Base-by-base conservation (phyloP, 768 basidiomycete species). In the Erythrobasidium yunnanense region DNA sequence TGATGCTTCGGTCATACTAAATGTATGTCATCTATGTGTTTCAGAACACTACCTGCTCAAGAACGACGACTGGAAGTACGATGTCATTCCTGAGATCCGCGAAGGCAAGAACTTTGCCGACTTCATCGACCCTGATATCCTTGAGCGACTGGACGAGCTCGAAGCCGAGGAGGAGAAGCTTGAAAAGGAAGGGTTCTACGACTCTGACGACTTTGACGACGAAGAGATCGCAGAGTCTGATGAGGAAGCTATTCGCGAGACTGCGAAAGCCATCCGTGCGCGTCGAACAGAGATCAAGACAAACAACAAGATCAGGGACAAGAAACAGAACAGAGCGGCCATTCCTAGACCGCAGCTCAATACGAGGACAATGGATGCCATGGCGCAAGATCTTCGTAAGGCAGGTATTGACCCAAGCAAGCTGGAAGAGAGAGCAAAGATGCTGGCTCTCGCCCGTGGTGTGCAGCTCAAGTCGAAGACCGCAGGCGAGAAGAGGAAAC, bases 41-140 rank as follows among this genome's bases (percentile, higher is more conserved):
- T 52, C 78, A 96, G 92, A 90, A 81, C 83, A 89, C 76, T 97
- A 95, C 78, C 65, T 95, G 27, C 84, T 99, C 66, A 81, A 84
- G 23, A 85, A 95, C 74, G 84, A 87, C 35, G 86, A 88, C 47
- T 99, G 95, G 95, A 99, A 95, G 79, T 80, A 84, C 78, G 95
- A 99, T 74, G 81, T 83, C 70, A 87, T 97, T n/a, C 95, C 95
- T n/a, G 95, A 99, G 76, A 88, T 99, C 73, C 85, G 90, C 85
- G 85, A 96, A 71, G 95, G 95, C 78, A 96, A 96, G 83, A 99
- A 99, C 78, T 78, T 97, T 56, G 93, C 92, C 23, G 95, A 99
- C 80, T 99, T 99, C 69, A 88, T 97, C 76, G 93, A 97, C 77
- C 87, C 90, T 22, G 95, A 99, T 73, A 97, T 99, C 68, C 85